Conservation (phyloP, 805 yeast genomes). For the Candida caryicola region DNA sequence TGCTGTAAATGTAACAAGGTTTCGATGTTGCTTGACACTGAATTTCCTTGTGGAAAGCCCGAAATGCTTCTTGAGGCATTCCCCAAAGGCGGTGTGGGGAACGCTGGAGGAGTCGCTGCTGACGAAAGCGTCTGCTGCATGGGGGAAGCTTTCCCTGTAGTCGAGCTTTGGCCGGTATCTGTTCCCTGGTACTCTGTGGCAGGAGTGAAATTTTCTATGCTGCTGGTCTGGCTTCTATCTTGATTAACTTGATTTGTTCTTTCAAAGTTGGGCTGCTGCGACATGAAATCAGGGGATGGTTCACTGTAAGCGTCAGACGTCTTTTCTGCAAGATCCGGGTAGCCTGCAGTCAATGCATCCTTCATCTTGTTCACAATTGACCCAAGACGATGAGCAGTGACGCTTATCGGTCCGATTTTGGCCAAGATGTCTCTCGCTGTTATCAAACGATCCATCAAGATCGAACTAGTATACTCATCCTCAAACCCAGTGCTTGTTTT, state of each 20-base stretch:
- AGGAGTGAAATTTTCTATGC: not conserved
- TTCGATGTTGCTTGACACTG: constrained; percentile 6
- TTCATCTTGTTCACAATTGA: constrained; percentile 14
- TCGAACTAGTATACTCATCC: constrained; percentile 13
- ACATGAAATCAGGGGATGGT: constrained; percentile 1
- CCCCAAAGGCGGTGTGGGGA: not conserved
- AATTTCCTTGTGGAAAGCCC: not conserved
- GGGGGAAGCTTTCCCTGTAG: not conserved
- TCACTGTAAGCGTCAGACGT: not conserved
- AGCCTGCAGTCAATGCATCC: constrained; percentile 10
- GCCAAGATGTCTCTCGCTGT: constrained; percentile 10
- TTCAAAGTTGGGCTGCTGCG: not conserved
- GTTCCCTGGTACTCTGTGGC: not conserved
- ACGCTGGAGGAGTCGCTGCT: not conserved
- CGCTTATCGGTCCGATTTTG: constrained; percentile 12
- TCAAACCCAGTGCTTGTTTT: constrained; percentile 8
- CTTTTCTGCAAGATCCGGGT: constrained; percentile 2
- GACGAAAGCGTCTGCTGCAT: not conserved
- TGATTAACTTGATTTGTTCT: not conserved
- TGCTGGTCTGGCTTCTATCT: not conserved
- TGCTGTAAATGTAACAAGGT: constrained; percentile 14
- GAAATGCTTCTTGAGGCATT: not conserved
- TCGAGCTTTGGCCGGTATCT: not conserved
- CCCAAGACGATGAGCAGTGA: constrained; percentile 11
- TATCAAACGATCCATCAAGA: constrained; percentile 10